A percentile compares a stretch with the other conserved stretches of the same genome.
Conservation (phyloP, 1,139 yeast genomes). For the Suhomyces taliae region DNA sequence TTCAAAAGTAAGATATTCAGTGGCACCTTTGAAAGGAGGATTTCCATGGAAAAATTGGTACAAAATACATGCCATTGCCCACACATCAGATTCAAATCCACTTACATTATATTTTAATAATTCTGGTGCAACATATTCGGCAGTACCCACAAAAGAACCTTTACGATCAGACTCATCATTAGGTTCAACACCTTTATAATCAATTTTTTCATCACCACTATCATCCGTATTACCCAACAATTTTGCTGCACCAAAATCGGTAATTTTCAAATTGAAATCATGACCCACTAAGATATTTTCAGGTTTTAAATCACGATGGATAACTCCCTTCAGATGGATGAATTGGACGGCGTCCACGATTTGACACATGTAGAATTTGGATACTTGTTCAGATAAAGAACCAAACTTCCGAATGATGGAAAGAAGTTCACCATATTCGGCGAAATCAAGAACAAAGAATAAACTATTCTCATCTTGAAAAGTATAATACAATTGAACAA, state of each 20-base stretch:
- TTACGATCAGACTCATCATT: conserved; percentile 46
- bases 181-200: conserved; percentile 32
- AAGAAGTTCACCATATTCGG: conserved; percentile 75
- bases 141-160: conserved; percentile 65
- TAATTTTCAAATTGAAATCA: conserved; percentile 79
- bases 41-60: conserved; percentile 92
- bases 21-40: conserved; percentile 96
- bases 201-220: conserved; percentile 31
- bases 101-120: conserved; percentile 77
- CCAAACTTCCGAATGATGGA: conserved; percentile 60
- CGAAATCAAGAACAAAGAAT: conserved; percentile 75
- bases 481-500: conserved; percentile 71
- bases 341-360: conserved; percentile 82
- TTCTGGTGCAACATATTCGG: conserved; percentile 88
- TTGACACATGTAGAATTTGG: conserved; percentile 61
- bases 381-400: conserved; percentile 53
- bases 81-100: conserved; percentile 86
- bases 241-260: conserved; percentile 99
- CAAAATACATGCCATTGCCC: conserved; percentile 96
- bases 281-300: conserved; percentile 84
- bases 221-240: conserved; percentile 50
- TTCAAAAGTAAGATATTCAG: conserved; percentile 92
- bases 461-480: conserved; percentile 74
- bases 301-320: conserved; percentile 94
- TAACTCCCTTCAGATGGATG: conserved; percentile 81